phyloP scores from a whole-genome alignment of 2,329 filamentous ascomycete species.

The Nigrograna mackinnonii region DNA sequence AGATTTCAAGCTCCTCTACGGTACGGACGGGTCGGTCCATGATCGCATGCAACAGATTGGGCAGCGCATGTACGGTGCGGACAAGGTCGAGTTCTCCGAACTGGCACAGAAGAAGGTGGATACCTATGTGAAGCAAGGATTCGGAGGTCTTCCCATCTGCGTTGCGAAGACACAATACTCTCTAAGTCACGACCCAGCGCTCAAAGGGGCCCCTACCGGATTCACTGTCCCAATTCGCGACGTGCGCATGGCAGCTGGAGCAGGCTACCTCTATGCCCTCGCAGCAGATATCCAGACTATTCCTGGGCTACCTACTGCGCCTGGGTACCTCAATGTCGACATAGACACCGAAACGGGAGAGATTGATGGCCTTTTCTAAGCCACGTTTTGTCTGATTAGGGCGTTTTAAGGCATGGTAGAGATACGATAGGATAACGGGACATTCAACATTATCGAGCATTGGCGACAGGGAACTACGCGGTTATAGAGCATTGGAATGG shows the following conservation, averaged over 20 bases:
- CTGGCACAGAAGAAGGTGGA: slow-evolving; percentile 95
- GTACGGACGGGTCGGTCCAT: slow-evolving; percentile 74
- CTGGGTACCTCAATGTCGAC: slow-evolving; percentile 94
- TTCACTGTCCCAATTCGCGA: slow-evolving; percentile 95
- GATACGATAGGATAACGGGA: slow-evolving; percentile 2
- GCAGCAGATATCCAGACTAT: slow-evolving; percentile 99
- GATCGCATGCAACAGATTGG: slow-evolving; percentile 90
- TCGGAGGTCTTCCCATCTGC: slow-evolving; percentile 91
- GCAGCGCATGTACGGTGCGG: slow-evolving; percentile 92
- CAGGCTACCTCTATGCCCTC: slow-evolving; percentile 79
- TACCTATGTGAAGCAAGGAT: slow-evolving; percentile 89
- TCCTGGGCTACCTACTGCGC: slow-evolving; percentile 90
- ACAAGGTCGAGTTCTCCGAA: slow-evolving; percentile 88
- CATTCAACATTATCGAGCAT: slow-evolving; percentile 15
- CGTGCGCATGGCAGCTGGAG: slow-evolving; percentile 90
- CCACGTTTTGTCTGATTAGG: slow-evolving; percentile 1
- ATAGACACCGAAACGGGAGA: slow-evolving; percentile 57
- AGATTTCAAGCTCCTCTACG: slow-evolving; percentile 86
- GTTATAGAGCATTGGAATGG: no score
- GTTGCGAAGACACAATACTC: slow-evolving; percentile 99
- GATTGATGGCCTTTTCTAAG: slow-evolving; percentile 78
- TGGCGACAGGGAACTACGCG: no score
- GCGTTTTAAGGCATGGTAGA: slow-evolving; percentile 4
- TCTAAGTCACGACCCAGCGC: slow-evolving; percentile 84
- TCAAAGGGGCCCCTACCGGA: slow-evolving; percentile 93